Evolutionary conservation across 164 flowering plant species (phyloP), one percentile per base, ranked within the genome.

Genomic region (Dillenia suffruticosa): DNA sequence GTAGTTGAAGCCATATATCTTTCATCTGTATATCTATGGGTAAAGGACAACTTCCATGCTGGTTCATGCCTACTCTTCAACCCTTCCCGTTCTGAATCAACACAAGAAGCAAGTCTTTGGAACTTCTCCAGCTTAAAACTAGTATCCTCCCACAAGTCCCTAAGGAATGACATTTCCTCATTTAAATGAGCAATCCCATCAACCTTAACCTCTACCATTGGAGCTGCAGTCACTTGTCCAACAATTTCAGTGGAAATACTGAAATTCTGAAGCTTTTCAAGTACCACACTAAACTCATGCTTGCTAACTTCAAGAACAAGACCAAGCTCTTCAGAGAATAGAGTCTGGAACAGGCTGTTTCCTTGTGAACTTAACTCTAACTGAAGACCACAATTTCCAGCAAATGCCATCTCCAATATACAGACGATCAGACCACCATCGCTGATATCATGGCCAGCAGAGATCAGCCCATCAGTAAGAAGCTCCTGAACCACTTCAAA

Each of bases 131-230:
- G 76, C 62, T 81, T 70, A 62, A 94, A 94, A 81, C 97, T 90
- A 46, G 95, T 90, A 59, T 91, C 98, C 71, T 94, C 97, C 98
- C 97, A 94, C 76, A 86, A 70, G 73, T 94, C 98, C 70, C 98
- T 76, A 11, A 94, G 87, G 45, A 63, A 5, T 47, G 86, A 61
- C 47, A 88, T 87, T 58, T 73, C 69, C 72, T 84, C 86, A 47
- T 76, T 76, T 73, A 90, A 65, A 53, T 79, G 81, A 57, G 77
- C 62, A 14, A 70, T 68, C 43, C 86, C 97, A 66, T 90, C 86
- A 61, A 90, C 72, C 55, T 64, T 77, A 11, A 93, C 11, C 45
- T 85, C 82, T 57, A 88, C 65, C 8, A 46, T 48, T 10, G 88
- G 84, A 10, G 66, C 56, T 10, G 74, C 16, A 32, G 77, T 82